These are phyloP conservation scores for Neurospora crassa DNA, from an alignment of 2,329 filamentous ascomycete genomes.

Conservation along the genomic window DNA sequence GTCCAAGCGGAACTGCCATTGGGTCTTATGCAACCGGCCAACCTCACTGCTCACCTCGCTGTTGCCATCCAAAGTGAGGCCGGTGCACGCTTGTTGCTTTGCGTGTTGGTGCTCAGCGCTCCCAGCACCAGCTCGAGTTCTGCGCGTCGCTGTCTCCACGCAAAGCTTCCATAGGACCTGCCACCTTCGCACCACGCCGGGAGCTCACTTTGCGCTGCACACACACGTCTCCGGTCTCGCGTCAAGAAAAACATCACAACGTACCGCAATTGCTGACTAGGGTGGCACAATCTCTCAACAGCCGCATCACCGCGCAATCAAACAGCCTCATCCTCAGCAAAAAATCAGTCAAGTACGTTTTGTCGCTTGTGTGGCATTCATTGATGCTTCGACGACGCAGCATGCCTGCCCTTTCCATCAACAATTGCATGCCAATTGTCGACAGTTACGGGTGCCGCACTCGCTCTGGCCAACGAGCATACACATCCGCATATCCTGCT, in stretches of 20 bases:
- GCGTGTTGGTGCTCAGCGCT: slow-evolving; percentile 4
- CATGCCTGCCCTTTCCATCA: background rate
- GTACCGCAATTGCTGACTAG: slow-evolving; percentile 9
- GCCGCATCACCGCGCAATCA: slow-evolving; percentile 4
- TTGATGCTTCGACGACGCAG: background rate
- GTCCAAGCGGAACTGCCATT: background rate
- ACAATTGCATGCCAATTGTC: background rate
- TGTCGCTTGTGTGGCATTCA: background rate
- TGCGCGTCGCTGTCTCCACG: slow-evolving; percentile 5
- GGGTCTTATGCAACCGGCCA: background rate
- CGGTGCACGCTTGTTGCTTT: slow-evolving; percentile 1
- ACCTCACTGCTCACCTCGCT: background rate
- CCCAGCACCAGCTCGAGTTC: background rate
- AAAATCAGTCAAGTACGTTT: background rate
- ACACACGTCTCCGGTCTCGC: slow-evolving; percentile 8
- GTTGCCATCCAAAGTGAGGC: background rate
- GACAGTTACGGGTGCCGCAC: background rate
- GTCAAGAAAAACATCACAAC: slow-evolving; percentile 9
- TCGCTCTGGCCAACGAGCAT: background rate
- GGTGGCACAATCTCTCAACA: slow-evolving; percentile 7
- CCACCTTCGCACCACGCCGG: background rate
- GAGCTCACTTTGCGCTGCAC: slow-evolving; percentile 5
- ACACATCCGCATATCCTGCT: slow-evolving; percentile 12
- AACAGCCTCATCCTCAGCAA: slow-evolving; percentile 2
- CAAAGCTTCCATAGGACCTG: slow-evolving; percentile 6